Evolutionary conservation across 805 yeast species (phyloP).

Genomic region (Ogataea pignaliae): DNA sequence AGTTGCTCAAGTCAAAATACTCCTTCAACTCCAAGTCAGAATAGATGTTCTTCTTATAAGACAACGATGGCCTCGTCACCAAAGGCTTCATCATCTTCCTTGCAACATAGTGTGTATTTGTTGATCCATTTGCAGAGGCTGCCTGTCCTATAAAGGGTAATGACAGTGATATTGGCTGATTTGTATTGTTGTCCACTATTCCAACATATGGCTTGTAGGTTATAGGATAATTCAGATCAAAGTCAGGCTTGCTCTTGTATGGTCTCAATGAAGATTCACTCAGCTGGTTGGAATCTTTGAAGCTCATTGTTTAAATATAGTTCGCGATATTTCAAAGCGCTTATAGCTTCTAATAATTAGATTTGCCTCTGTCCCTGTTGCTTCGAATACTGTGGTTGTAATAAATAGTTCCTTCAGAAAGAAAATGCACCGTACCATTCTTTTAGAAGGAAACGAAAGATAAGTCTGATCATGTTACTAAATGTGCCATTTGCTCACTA

Average conservation of each 20-base stretch:
- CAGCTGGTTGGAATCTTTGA: conserved; percentile 9
- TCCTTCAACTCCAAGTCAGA: conserved; percentile 63
- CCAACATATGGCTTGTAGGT: conserved; percentile 31
- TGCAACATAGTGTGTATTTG: conserved; percentile 9
- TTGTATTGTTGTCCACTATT: conserved; percentile 30
- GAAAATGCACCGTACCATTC: too few relatives aligned
- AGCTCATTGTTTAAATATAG: conserved; percentile 14
- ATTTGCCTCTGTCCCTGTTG: too few relatives aligned
- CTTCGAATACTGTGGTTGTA: too few relatives aligned
- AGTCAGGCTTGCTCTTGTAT: conserved; percentile 27
- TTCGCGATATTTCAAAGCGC: not conserved
- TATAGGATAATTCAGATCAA: conserved; percentile 31
- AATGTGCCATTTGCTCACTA: too few relatives aligned
- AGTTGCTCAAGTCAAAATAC: conserved; percentile 54
- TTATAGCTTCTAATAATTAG: too few relatives aligned
- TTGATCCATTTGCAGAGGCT: conserved; percentile 3
- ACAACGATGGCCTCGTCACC: conserved; percentile 15
- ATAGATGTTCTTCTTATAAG: conserved; percentile 35
- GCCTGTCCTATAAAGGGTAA: conserved; percentile 25
- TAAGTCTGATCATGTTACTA: too few relatives aligned
- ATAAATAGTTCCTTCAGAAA: too few relatives aligned
- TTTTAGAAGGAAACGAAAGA: too few relatives aligned
- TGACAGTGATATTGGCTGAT: conserved; percentile 30
- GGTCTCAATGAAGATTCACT: conserved; percentile 29
- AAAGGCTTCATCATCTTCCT: conserved; percentile 18